A percentile compares a stretch with the other conserved stretches of the same genome.
These are phyloP conservation scores for Eucalyptus paniculata DNA, from an alignment of 345 rosid genomes.

Conservation along the genomic window DNA sequence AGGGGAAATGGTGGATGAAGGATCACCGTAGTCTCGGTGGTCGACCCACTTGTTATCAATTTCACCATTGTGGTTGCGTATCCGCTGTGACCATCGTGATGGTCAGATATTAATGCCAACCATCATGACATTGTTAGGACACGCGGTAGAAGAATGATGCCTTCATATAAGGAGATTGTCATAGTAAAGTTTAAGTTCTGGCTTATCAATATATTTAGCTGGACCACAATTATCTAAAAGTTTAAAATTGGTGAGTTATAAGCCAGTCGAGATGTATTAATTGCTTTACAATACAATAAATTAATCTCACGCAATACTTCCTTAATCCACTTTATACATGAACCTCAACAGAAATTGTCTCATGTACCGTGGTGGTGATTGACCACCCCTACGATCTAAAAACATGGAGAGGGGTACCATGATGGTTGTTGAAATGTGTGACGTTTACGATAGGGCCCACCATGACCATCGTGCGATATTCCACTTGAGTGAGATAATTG, in stretches of 20 bases:
- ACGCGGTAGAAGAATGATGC: not conserved
- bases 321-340: not conserved
- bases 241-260: not conserved
- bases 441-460: not conserved
- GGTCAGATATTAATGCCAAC: not conserved
- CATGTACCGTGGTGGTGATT: not conserved
- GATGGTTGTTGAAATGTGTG: not conserved
- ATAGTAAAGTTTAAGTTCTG: not conserved
- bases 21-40: not conserved
- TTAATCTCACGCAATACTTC: accelerated
- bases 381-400: not conserved
- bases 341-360: not conserved
- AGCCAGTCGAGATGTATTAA: accelerated
- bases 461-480: not conserved
- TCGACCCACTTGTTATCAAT: not conserved
- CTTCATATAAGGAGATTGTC: not conserved
- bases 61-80: not conserved
- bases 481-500: not conserved
- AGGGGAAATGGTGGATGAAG: not conserved
- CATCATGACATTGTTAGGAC: not conserved
- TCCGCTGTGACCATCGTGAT: not conserved
- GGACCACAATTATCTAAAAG: not conserved
- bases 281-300: not conserved
- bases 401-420: not conserved
- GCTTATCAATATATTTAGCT: not conserved